A percentile compares a stretch with the other conserved stretches of the same genome.
Conservation (phyloP, 176 grass and related monocot genomes). For the Dendrocalamus sinicus region DNA sequence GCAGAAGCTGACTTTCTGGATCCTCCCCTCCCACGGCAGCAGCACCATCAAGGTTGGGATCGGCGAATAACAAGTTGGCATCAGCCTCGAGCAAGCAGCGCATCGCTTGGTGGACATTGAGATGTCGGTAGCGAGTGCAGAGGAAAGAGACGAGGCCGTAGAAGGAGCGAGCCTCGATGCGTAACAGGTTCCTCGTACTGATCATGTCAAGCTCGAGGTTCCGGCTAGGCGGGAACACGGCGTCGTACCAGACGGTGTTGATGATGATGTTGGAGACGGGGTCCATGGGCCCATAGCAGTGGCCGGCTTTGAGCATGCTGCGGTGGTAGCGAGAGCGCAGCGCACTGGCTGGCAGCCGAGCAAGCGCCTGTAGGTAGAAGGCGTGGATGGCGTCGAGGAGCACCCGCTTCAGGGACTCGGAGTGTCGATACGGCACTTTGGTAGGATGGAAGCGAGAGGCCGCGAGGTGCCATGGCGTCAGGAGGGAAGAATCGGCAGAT, state of each 20-base stretch:
- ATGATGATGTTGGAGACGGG: too few species aligned
- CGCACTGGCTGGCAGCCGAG: background rate
- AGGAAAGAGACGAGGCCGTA: constrained; percentile 3
- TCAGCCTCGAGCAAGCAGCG: background rate
- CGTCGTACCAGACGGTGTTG: too few species aligned
- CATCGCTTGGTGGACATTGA: background rate
- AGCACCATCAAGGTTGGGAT: background rate
- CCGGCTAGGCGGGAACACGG: too few species aligned
- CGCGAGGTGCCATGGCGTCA: too few species aligned
- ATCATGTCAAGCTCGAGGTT: background rate
- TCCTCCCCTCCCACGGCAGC: background rate
- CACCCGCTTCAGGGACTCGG: background rate
- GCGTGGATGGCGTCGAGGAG: background rate
- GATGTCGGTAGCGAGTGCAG: background rate
- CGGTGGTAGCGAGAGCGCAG: background rate
- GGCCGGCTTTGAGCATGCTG: background rate
- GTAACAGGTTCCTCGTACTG: background rate
- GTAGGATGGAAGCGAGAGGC: too few species aligned
- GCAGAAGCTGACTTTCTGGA: background rate
- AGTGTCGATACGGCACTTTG: too few species aligned
- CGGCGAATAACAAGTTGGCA: background rate
- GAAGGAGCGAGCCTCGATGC: background rate
- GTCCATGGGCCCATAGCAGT: too few species aligned
- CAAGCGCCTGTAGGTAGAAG: background rate
- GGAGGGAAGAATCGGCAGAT: too few species aligned